These are phyloP conservation scores for Tetraselmis chui DNA, from an alignment of 139 green algal species.

Conservation along the genomic window DNA sequence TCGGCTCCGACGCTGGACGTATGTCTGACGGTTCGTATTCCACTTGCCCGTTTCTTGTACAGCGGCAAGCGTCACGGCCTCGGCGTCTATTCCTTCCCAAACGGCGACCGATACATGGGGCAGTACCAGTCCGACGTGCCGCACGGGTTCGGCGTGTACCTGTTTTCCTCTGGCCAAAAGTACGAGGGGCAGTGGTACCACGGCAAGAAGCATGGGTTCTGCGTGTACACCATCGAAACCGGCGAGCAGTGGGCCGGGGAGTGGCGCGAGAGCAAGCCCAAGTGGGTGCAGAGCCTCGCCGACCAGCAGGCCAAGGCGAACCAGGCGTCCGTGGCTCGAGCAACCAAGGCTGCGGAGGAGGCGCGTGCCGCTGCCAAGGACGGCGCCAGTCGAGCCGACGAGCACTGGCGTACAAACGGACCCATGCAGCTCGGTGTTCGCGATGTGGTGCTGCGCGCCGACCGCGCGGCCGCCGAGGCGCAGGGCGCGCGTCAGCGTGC, in stretches of 20 bases:
- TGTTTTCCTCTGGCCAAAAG: constrained; percentile 40
- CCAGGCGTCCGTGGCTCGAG: constrained; percentile 8
- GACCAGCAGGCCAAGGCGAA: constrained; percentile 11
- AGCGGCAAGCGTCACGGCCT: constrained; percentile 56
- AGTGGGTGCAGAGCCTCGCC: constrained; percentile 42
- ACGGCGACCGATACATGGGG: constrained; percentile 47
- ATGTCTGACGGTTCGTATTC: too few species aligned
- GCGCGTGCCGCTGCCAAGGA: constrained; percentile 2
- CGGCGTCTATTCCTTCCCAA: constrained; percentile 61
- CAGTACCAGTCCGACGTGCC: constrained; percentile 8
- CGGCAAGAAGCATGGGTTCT: constrained; percentile 66
- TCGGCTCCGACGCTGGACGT: too few species aligned
- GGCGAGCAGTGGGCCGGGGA: constrained; percentile 39
- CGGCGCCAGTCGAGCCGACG: not conserved
- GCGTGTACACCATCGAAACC: constrained; percentile 52
- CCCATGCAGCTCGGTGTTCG: constrained; percentile 27
- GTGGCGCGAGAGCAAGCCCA: constrained; percentile 47
- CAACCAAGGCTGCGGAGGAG: constrained; percentile 16
- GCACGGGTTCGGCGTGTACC: constrained; percentile 21
- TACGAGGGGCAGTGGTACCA: constrained; percentile 60
- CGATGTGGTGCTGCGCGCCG: constrained; percentile 11
- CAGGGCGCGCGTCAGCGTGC: constrained; percentile 27
- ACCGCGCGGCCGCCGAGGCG: constrained; percentile 19
- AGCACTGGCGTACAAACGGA: constrained; percentile 34
- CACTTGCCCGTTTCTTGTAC: too few species aligned